phyloP scores from a whole-genome alignment of 768 basidiomycete species.

The Mycena indigotica region DNA sequence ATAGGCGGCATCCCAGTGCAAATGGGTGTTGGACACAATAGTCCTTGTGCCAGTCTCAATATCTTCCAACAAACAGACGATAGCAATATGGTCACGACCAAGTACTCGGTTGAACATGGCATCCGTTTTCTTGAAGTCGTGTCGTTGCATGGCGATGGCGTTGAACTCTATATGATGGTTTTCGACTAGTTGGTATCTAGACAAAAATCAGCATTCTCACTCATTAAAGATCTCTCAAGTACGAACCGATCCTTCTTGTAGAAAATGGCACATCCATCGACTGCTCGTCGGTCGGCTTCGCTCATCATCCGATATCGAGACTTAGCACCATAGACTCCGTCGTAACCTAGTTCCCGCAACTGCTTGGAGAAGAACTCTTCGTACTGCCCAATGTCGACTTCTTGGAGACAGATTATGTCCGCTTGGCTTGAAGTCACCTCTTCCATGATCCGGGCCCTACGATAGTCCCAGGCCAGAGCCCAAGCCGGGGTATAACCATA shows the following conservation, averaged over 20 bases:
- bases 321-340: slow-evolving; percentile 90
- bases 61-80: slow-evolving; percentile 85
- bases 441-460: slow-evolving; percentile 83
- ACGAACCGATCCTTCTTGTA: slow-evolving; percentile 85
- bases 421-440: slow-evolving; percentile 81
- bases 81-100: slow-evolving; percentile 91
- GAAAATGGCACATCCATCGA: slow-evolving; percentile 97
- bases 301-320: slow-evolving; percentile 92
- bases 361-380: slow-evolving; percentile 86
- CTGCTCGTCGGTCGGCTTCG: slow-evolving; percentile 78
- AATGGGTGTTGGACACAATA: slow-evolving; percentile 87
- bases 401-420: slow-evolving; percentile 94
- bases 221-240: slow-evolving; percentile 5
- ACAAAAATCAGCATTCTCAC: slow-evolving; percentile 15
- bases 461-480: slow-evolving; percentile 95
- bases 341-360: slow-evolving; percentile 76
- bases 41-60: slow-evolving; percentile 83
- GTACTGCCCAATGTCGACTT: slow-evolving; percentile 90
- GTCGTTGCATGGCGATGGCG: slow-evolving; percentile 86
- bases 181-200: slow-evolving; percentile 89
- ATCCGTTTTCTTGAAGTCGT: slow-evolving; percentile 95
- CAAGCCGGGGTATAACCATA: slow-evolving; percentile 97
- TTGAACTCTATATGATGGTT: slow-evolving; percentile 93
- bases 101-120: slow-evolving; percentile 99
- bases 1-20: slow-evolving; percentile 91